Evolutionary conservation across 345 rosid genomes (phyloP).

Genomic region (Passiflora organensis): DNA sequence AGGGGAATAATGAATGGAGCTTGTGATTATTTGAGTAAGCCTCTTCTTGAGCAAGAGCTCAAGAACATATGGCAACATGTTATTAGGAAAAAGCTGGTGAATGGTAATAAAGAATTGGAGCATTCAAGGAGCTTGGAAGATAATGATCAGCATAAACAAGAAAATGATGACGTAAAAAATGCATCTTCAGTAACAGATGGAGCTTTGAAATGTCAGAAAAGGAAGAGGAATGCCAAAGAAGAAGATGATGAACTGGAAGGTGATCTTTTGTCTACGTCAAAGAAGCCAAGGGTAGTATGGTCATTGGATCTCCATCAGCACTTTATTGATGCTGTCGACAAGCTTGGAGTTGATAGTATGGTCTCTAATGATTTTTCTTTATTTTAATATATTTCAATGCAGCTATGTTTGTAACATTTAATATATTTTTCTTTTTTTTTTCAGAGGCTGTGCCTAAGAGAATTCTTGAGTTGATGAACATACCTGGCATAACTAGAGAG

Average conservation of each 20-base stretch:
- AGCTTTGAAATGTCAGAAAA: slow-evolving; percentile 49
- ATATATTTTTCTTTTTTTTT: slow-evolving; percentile 16
- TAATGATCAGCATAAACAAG: slow-evolving; percentile 37
- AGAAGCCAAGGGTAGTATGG: slow-evolving; percentile 89
- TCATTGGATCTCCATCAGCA: slow-evolving; percentile 89
- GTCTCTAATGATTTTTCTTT: slow-evolving; percentile 9
- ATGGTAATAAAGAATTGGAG: slow-evolving; percentile 40
- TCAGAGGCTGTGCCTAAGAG: slow-evolving; percentile 87
- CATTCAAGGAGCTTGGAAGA: slow-evolving; percentile 53
- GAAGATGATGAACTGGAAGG: slow-evolving; percentile 50
- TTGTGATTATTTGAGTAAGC: slow-evolving; percentile 82
- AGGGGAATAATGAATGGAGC: slow-evolving; percentile 77
- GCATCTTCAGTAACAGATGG: slow-evolving; percentile 50
- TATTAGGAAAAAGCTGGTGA: slow-evolving; percentile 60
- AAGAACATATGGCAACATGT: slow-evolving; percentile 93
- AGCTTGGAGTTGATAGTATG: slow-evolving; percentile 84
- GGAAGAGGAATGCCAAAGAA: slow-evolving; percentile 46
- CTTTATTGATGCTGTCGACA: slow-evolving; percentile 70
- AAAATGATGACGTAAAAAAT: slow-evolving; percentile 45
- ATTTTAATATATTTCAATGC: background rate
- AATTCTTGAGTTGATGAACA: slow-evolving; percentile 82
- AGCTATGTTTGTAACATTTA: no score
- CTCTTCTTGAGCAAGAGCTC: slow-evolving; percentile 68
- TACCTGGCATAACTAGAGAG: slow-evolving; percentile 75
- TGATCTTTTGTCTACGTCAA: slow-evolving; percentile 55